A percentile compares a stretch with the other conserved stretches of the same genome.
Evolutionary conservation across 169 alveolate genomes (phyloP).

Genomic region (Eimeria sp.): DNA sequence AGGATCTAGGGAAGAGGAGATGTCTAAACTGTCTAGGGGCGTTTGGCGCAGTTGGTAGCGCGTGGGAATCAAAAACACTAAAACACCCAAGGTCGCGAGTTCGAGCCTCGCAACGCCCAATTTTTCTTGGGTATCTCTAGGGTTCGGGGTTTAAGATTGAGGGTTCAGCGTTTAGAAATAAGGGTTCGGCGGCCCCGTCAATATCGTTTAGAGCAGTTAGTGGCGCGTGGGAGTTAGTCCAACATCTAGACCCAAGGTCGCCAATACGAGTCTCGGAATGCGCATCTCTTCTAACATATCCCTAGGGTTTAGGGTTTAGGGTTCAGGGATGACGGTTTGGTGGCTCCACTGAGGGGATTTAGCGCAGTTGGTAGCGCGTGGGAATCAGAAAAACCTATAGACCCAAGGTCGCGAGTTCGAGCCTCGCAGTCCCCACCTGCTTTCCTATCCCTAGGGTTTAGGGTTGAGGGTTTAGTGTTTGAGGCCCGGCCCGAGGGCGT

Average conservation of each 20-base stretch:
- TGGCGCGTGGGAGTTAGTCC: too few relatives aligned
- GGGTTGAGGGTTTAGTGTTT: too few relatives aligned
- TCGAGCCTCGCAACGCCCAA: constrained; percentile 3
- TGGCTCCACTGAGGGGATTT: background rate
- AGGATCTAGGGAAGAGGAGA: background rate
- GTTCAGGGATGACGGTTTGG: background rate
- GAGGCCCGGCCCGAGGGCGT: too few relatives aligned
- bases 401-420: constrained; percentile 88
- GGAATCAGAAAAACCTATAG: constrained; percentile 87
- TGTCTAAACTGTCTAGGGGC: too few relatives aligned
- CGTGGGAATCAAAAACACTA: constrained; percentile 9
- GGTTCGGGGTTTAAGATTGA: background rate
- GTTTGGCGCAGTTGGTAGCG: constrained; percentile 84
- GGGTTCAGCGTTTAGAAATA: background rate
- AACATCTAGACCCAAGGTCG: too few relatives aligned
- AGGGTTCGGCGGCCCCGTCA: too few relatives aligned
- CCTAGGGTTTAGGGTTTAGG: background rate
- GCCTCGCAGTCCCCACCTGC: constrained; percentile 83
- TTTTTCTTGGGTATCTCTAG: background rate
- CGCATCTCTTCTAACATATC: too few relatives aligned
- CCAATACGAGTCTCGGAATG: background rate
- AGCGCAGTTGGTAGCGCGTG: background rate
- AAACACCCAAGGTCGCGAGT: background rate
- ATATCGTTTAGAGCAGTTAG: background rate
- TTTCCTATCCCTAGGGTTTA: background rate